These are phyloP conservation scores for Volutella citrinella DNA, from an alignment of 2,329 filamentous ascomycete genomes.

Conservation along the genomic window DNA sequence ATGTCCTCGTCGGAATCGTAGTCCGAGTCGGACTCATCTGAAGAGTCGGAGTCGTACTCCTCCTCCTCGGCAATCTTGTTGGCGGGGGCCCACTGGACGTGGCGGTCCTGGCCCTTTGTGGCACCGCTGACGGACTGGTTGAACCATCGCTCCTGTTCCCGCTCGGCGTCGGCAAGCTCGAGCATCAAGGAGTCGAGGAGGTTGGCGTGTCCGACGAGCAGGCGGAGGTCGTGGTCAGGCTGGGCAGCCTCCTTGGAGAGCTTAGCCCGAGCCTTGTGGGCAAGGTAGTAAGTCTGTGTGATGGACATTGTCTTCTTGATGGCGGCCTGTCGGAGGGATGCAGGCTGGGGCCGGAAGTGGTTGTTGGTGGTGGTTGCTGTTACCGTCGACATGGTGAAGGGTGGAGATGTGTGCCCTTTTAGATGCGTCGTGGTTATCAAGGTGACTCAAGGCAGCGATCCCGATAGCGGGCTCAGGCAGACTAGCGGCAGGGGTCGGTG, in stretches of 20 bases:
- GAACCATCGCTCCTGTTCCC: slow-evolving; percentile 96
- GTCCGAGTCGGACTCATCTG: slow-evolving; percentile 47
- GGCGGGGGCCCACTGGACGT: slow-evolving; percentile 85
- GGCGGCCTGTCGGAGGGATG: slow-evolving; percentile 30
- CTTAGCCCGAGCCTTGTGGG: slow-evolving; percentile 95
- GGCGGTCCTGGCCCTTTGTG: slow-evolving; percentile 59
- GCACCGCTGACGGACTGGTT: slow-evolving; percentile 87
- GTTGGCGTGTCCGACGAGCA: slow-evolving; percentile 97
- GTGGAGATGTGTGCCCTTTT: slow-evolving; percentile 20
- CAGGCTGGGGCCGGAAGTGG: slow-evolving; percentile 21
- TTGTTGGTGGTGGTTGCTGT: slow-evolving; percentile 20
- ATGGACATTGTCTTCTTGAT: slow-evolving; percentile 89
- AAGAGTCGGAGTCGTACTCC: slow-evolving; percentile 64
- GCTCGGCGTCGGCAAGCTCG: slow-evolving; percentile 85
- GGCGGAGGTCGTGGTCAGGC: slow-evolving; percentile 89
- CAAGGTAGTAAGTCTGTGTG: slow-evolving; percentile 97
- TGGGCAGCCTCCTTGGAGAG: slow-evolving; percentile 87
- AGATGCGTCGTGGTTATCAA: slow-evolving; percentile 22
- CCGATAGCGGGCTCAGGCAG: slow-evolving; percentile 27
- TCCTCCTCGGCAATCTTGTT: slow-evolving; percentile 69
- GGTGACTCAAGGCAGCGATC: slow-evolving; percentile 27
- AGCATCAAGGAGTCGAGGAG: slow-evolving; percentile 95
- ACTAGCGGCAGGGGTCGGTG: slow-evolving; percentile 29
- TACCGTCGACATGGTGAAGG: slow-evolving; percentile 29
- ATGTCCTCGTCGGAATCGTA: slow-evolving; percentile 54